Evolutionary conservation across 495 filamentous ascomycete species (phyloP), one percentile per base, ranked within the genome.

Genomic region (Lasiosphaeria ovina): DNA sequence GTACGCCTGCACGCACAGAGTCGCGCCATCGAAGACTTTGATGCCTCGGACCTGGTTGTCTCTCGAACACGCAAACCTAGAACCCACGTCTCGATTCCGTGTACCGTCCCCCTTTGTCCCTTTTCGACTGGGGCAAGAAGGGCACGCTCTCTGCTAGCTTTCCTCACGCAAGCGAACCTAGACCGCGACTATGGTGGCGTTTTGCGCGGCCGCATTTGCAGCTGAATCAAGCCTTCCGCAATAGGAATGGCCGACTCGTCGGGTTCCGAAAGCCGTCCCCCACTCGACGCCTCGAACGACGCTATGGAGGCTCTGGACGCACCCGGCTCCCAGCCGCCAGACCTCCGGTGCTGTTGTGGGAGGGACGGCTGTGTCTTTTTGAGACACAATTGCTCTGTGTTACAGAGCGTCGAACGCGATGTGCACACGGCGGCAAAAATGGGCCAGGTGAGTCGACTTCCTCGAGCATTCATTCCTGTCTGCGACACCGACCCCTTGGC

Each of bases 401-500:
- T 97, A 24, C 83, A 88, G 66, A 87, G 86, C 55, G 77, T 97
- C 62, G 93, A 98, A 74, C 87, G 86, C 64, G 90, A 97, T 76
- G 88, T 97, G 12, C 83, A 84, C 59, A 89, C 84, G 33, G 93
- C 93, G 11, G 93, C 92, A 38, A 81, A 87, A 61, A 81, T 97
- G 70, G 93, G 93, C 51, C 89, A 97, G 89, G 93, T 95, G 76
- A 59, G 82, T 80, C 42, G 24, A 44, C 42, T 55, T 53, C 24
- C 24, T 24, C 24, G 24, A 24, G 24, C 24, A 24, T 24, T 42
- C 65, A 66, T 66, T 63, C 62, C 55, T 58, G 44, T 14, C 47
- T 61, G 55, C 17, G 51, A 54, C 35, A 31, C 33, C 51, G 3
- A 3, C 14, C 33, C 33, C 17, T 17, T 35, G 51, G 12, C 51